Evolutionary conservation across 306 rosid genomes (phyloP), one percentile per base, ranked within the genome.

Genomic region (Styphnolobium japonicum): DNA sequence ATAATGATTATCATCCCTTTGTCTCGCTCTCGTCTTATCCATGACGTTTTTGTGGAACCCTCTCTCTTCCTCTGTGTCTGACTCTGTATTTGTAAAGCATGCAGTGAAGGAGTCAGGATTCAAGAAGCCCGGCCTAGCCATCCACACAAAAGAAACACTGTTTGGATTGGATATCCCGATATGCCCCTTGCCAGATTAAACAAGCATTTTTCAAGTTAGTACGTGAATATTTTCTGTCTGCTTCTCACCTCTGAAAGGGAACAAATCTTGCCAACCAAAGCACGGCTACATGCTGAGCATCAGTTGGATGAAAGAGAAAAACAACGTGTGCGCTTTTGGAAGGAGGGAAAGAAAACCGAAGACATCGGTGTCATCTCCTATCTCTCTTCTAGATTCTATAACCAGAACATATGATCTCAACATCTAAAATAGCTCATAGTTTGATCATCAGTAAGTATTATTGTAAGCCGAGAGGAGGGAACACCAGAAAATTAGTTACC

Each of bases 21-120:
- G 23, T 76, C 49, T 58, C 67, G 27, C 60, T 65, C 55, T 49
- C 8, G 12, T 18, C 83, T 85, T 58, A 77, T 19, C 34, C 2
- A 25, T 40, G 60, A 64, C 21, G 83, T 55, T 80, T 33, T 19
- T 33, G 18, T 12, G 70, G 77, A 57, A 66, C 65, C 79, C 31
- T 10, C 36, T 49, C 39, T 33, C 45, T 52, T 37, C 42, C 43
- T 19, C 45, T 16, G 19, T 25, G 5, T 27, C 27, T 21, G 31
- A 37, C 6, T 61, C 12, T 7, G 16, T 45, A 60, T 40, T 51
- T 29, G 39, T 51, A 39, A 53, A 82, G 42, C 18, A 78, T 18
- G 60, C 6, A 81, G 76, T 10, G 36, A 74, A 40, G 43, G 25
- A 52, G 64, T 31, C 43, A 66, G 70, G 37, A 52, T 56, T 31